Evolutionary conservation across 2,329 filamentous ascomycete genomes (phyloP), one percentile per base, ranked within the genome.

Genomic region (Cyclaneusma minus): DNA sequence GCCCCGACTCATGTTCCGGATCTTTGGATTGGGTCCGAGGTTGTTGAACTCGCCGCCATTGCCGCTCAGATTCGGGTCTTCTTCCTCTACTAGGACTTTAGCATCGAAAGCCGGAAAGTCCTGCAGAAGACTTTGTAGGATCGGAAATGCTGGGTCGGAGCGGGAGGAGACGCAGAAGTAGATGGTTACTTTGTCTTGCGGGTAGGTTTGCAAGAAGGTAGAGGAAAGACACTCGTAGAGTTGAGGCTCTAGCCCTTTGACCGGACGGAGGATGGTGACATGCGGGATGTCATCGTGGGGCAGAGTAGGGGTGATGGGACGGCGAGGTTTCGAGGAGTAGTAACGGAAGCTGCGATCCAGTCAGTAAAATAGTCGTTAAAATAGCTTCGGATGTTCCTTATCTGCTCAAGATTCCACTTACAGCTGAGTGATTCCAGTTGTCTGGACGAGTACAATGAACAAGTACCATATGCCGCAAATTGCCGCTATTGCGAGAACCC

Each of bases 21-120:
- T 91, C 58, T 98, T 98, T n/a, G 89, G 89, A 44, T 98, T 98
- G 2, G 89, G 89, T 0, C 91, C 91, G 30, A 95, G 62, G 30
- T 68, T 63, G 35, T 64, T 52, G 25, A 53, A 42, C 24, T 61
- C 52, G 28, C 61, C 62, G 7, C 54, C 50, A 16, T 57, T 42
- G 16, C 62, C 64, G 28, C 69, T 64, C 6, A 92, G 56, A 16
- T 70, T 50, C 1, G 78, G 70, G 46, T 93, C 84, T 32, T 92
- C 78, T 25, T 79, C 68, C 54, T 94, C 87, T 24, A 94, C 61
- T 7, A 85, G 62, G 3, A 95, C 60, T 27, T 63, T 64, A 2
- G 71, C 75, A 51, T 93, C 75, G 39, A 70, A 65, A 8, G 56
- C 51, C 0, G 80, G 70, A 39, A 85, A 87, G 45, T 92, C 78